Base-by-base conservation (phyloP, 306 rosid genomes). In the Rosa chinensis region DNA sequence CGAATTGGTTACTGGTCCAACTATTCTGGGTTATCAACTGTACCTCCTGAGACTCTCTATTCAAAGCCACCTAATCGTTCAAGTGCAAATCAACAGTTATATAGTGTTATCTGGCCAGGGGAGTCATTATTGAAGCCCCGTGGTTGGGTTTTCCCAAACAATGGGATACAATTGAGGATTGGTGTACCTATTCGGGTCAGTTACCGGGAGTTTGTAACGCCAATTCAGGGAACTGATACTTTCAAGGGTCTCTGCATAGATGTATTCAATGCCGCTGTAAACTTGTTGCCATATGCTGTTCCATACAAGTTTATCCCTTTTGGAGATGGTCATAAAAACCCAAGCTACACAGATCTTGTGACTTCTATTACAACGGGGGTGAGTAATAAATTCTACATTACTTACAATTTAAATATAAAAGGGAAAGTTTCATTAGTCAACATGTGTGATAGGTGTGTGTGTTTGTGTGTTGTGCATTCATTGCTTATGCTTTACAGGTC, bases 111-210 rank as follows among this genome's bases (percentile, higher is more conserved):
- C 85, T 96, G 99, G 99, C 99, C 99, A 42, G 99, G 99, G 50
- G 97, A 96, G 40, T 91, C 96, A 72, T 6, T 70, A 50, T 67
- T 80, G 3, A 89, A 84, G 82, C 99, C 99, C 18, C 94, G 98
- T 42, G 99, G 99, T 78, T 96, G 99, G 99, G 98, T 95, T 49
- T 93, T 91, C 77, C 98, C 99, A 3, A 93, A 86, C 85, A 91
- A 91, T 64, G 98, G 99, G 78, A 91, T 88, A 80, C 88, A 75
- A 71, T 73, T 96, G 78, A 89, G 76, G 77, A 90, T 96, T 78
- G 98, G 91, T 50, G 99, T 96, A 56, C 99, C 98, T 55, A 71
- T 87, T 67, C 85, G 96, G 66, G 92, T 76, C 74, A 84, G 99
- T 80, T 95, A 3, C 87, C 89, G 64, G 40, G 96, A 93, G 79